These are phyloP conservation scores for Penicillium angulare DNA, from an alignment of 495 filamentous ascomycete genomes.

Conservation along the genomic window DNA sequence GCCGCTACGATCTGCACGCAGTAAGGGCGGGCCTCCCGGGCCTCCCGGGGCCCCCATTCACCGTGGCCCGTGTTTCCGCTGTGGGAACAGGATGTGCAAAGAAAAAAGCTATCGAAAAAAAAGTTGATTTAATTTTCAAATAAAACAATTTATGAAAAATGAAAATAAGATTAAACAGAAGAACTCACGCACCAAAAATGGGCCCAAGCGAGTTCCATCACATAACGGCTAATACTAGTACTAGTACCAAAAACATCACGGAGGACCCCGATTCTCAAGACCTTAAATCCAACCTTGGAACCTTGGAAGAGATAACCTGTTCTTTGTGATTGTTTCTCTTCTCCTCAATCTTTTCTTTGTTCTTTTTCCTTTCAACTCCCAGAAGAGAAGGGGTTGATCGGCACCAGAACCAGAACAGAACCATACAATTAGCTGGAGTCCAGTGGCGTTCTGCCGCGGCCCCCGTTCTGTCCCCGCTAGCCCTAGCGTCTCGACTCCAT, in stretches of 20 bases:
- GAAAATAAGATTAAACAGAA: neutral
- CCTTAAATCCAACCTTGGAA: no score
- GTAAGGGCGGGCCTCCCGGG: slow-evolving; percentile 16
- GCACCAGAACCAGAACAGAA: no score
- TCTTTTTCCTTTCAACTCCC: no score
- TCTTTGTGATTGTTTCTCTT: neutral
- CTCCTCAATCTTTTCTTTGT: neutral
- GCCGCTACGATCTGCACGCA: slow-evolving; percentile 15
- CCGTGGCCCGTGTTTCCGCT: slow-evolving; percentile 17
- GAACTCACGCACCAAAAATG: neutral
- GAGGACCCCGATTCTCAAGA: neutral
- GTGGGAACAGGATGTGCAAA: slow-evolving; percentile 1
- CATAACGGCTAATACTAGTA: neutral
- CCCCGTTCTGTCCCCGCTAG: no score
- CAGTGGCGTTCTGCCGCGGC: no score
- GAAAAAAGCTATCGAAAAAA: neutral
- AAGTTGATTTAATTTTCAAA: neutral
- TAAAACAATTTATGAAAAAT: neutral
- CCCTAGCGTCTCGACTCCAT: no score
- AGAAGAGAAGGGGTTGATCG: no score
- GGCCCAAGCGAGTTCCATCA: neutral
- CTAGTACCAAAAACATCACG: slow-evolving; percentile 8
- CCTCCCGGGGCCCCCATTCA: slow-evolving; percentile 8
- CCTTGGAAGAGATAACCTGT: neutral
- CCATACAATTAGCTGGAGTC: no score